Percentiles rank a stretch among this genome's conserved stretches.
These are phyloP conservation scores for Cornus suecica DNA, from an alignment of 148 eudicot genomes.

Conservation along the genomic window DNA sequence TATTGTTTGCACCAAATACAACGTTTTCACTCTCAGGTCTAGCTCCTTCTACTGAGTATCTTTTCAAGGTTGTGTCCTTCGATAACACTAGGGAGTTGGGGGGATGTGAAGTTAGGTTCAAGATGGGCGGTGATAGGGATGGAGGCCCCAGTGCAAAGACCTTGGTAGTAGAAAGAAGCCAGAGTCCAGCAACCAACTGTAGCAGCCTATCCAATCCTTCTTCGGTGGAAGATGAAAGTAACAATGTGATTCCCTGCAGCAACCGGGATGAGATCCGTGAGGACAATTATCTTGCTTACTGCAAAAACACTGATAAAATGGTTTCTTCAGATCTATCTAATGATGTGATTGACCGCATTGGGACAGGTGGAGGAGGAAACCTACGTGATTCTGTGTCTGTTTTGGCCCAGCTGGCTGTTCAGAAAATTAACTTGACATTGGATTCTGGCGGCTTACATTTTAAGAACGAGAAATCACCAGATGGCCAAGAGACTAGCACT, in stretches of 20 bases:
- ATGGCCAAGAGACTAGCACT: slow-evolving; percentile 35
- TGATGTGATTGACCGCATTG: slow-evolving; percentile 16
- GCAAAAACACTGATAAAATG: slow-evolving; percentile 20
- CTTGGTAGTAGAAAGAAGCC: slow-evolving; percentile 43
- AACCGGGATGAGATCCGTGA: slow-evolving; percentile 32
- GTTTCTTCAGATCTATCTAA: slow-evolving; percentile 11
- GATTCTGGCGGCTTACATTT: slow-evolving; percentile 25
- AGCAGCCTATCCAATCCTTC: slow-evolving; percentile 91
- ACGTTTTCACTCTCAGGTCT: slow-evolving; percentile 52
- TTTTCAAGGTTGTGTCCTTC: slow-evolving; percentile 50
- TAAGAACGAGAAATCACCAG: slow-evolving; percentile 23
- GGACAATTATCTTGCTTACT: slow-evolving; percentile 26
- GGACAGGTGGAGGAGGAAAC: slow-evolving; percentile 17
- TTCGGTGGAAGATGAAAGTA: slow-evolving; percentile 85
- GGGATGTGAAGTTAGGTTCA: slow-evolving; percentile 40
- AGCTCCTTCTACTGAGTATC: slow-evolving; percentile 54
- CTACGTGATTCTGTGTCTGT: slow-evolving; percentile 18
- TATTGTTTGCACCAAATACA: slow-evolving; percentile 44
- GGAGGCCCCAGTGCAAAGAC: slow-evolving; percentile 14
- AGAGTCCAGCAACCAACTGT: slow-evolving; percentile 68
- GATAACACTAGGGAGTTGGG: slow-evolving; percentile 36
- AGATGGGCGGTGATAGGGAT: slow-evolving; percentile 24
- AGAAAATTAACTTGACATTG: slow-evolving; percentile 17
- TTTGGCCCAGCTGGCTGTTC: slow-evolving; percentile 27
- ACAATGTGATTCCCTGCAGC: slow-evolving; percentile 34